phyloP scores from a whole-genome alignment of 768 basidiomycete genomes.

The Tylopilus balloui region DNA sequence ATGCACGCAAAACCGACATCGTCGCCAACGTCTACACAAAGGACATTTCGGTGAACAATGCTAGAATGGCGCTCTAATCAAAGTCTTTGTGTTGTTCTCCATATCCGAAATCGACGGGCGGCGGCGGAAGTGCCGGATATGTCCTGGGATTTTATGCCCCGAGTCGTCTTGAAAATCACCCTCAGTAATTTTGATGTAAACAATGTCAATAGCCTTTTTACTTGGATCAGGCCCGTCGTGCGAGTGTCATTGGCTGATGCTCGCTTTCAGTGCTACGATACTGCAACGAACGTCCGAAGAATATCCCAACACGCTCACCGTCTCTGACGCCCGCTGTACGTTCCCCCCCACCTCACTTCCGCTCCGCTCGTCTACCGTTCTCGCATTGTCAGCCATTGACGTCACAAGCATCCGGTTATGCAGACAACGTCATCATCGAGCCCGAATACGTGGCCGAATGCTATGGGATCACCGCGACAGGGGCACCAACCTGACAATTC shows the following conservation, averaged over 20 bases:
- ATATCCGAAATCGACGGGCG: slow-evolving; percentile 34
- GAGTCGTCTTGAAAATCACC: slow-evolving; percentile 15
- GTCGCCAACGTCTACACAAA: slow-evolving; percentile 41
- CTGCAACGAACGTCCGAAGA: slow-evolving; percentile 33
- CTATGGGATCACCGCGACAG: slow-evolving; percentile 36
- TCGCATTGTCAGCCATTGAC: slow-evolving; percentile 30
- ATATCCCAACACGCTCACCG: slow-evolving; percentile 34
- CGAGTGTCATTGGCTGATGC: background rate
- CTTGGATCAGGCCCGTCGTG: slow-evolving; percentile 31
- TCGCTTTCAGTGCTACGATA: slow-evolving; percentile 34
- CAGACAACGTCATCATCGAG: slow-evolving; percentile 38
- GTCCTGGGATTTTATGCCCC: no score
- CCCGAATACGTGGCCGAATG: slow-evolving; percentile 40
- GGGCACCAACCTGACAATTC: slow-evolving; percentile 22
- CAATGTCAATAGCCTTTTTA: slow-evolving; percentile 42
- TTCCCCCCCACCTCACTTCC: background rate
- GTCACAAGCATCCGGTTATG: slow-evolving; percentile 39
- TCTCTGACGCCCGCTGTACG: slow-evolving; percentile 43
- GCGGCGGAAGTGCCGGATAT: slow-evolving; percentile 42
- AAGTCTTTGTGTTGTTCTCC: slow-evolving; percentile 46
- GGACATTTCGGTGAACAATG: slow-evolving; percentile 43
- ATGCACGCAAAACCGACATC: slow-evolving; percentile 38
- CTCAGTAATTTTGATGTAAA: slow-evolving; percentile 27
- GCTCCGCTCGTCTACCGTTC: background rate
- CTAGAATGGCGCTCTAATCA: slow-evolving; percentile 50